Evolutionary conservation across 2,329 filamentous ascomycete species (phyloP).

Genomic region (Verticillium nonalfalfae): DNA sequence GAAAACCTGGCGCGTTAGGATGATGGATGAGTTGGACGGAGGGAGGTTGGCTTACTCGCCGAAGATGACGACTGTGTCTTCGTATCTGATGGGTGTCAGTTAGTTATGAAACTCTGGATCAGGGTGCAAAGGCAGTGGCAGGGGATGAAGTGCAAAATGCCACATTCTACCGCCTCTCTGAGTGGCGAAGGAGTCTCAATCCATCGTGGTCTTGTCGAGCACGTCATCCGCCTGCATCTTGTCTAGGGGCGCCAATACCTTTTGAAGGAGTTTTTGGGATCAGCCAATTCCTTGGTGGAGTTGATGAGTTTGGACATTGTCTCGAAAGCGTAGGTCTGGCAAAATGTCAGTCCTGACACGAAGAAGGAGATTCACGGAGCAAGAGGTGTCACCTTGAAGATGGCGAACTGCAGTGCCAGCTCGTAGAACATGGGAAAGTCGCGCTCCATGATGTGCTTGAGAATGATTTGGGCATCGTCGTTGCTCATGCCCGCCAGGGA

Average conservation of each 20-base stretch:
- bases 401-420: constrained; percentile 27
- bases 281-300: constrained; percentile 26
- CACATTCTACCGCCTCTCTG: too few relatives aligned
- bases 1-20: not conserved
- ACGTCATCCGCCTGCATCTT: too few relatives aligned
- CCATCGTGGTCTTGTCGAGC: too few relatives aligned
- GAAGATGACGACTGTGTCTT: constrained; percentile 32
- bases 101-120: too few relatives aligned
- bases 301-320: constrained; percentile 28
- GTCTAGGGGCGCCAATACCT: constrained; percentile 16
- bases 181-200: not conserved
- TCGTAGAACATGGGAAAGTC: constrained; percentile 33
- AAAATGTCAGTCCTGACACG: not conserved
- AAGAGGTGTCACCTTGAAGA: constrained; percentile 28
- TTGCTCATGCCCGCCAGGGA: constrained; percentile 33
- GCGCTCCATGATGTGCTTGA: constrained; percentile 21
- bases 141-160: too few relatives aligned
- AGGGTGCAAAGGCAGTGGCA: not conserved
- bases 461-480: constrained; percentile 36
- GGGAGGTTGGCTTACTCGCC: constrained; percentile 20
- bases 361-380: not conserved
- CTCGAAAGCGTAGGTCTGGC: constrained; percentile 32
- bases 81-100: constrained; percentile 23
- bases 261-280: constrained; percentile 23
- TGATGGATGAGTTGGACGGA: constrained; percentile 22